phyloP scores from a whole-genome alignment of 331 rosid species.

The Arachis monticola region DNA sequence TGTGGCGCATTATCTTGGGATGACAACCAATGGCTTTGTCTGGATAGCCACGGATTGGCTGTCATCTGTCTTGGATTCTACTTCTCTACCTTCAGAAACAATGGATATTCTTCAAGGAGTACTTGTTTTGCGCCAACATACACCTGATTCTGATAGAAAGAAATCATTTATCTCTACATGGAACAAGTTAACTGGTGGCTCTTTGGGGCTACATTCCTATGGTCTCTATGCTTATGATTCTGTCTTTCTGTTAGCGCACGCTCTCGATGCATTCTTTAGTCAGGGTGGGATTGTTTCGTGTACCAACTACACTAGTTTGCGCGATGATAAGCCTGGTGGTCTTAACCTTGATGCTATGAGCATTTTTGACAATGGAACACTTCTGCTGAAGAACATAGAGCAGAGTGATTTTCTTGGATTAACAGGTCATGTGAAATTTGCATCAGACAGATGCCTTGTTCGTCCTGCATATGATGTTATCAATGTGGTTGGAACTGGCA shows the following conservation, averaged over 20 bases:
- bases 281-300: conserved; percentile 71
- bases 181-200: conserved; percentile 73
- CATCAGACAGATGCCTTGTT: conserved; percentile 58
- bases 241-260: conserved; percentile 79
- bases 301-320: conserved; percentile 68
- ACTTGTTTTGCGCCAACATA: conserved; percentile 79
- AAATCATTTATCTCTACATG: conserved; percentile 71
- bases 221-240: conserved; percentile 93
- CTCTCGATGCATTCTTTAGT: conserved; percentile 71
- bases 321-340: conserved; percentile 39
- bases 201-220: conserved; percentile 77
- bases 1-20: conserved; percentile 78
- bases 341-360: conserved; percentile 87
- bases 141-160: conserved; percentile 78
- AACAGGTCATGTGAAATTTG: conserved; percentile 74
- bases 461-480: conserved; percentile 80
- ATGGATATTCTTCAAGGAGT: conserved; percentile 75
- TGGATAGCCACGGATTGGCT: conserved; percentile 99
- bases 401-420: conserved; percentile 70
- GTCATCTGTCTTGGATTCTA: conserved; percentile 71
- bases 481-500: conserved; percentile 81
- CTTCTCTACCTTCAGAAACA: conserved; percentile 50
- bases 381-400: conserved; percentile 68
- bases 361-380: conserved; percentile 75
- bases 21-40: conserved; percentile 81